These are phyloP conservation scores for Cicer pinnatifidum DNA, from an alignment of 306 rosid species.

Conservation along the genomic window DNA sequence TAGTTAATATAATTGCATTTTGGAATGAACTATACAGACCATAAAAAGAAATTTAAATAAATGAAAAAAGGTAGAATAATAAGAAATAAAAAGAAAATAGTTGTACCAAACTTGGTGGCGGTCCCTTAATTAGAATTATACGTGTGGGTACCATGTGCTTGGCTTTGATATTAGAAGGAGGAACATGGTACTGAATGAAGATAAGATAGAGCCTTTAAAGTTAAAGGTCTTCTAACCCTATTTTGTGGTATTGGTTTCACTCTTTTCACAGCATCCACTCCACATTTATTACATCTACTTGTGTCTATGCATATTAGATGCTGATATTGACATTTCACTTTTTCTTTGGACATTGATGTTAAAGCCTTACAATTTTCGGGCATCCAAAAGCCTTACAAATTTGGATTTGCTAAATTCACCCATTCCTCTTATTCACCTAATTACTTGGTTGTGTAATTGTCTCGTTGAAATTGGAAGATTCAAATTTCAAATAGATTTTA, in stretches of 20 bases:
- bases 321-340: slow-evolving; percentile 41
- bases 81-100: slow-evolving; percentile 32
- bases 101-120: slow-evolving; percentile 53
- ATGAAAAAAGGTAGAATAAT: slow-evolving; percentile 8
- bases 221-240: slow-evolving; percentile 36
- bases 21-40: not conserved
- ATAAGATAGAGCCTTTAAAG: slow-evolving; percentile 42
- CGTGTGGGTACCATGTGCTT: slow-evolving; percentile 53
- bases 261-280: slow-evolving; percentile 37
- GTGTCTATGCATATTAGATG: slow-evolving; percentile 26
- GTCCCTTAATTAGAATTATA: slow-evolving; percentile 56
- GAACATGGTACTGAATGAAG: slow-evolving; percentile 41
- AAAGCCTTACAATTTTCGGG: not conserved
- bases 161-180: slow-evolving; percentile 34
- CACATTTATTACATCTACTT: slow-evolving; percentile 41
- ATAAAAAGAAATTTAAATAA: not conserved
- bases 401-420: too few relatives aligned
- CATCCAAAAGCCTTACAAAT: too few relatives aligned
- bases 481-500: too few relatives aligned
- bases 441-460: too few relatives aligned
- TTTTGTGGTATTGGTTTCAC: slow-evolving; percentile 46
- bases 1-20: not conserved
- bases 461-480: too few relatives aligned
- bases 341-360: slow-evolving; percentile 20
- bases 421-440: too few relatives aligned